Evolutionary conservation across 306 rosid genomes (phyloP), one percentile per base, ranked within the genome.

Genomic region (Acacia melanoxylon): DNA sequence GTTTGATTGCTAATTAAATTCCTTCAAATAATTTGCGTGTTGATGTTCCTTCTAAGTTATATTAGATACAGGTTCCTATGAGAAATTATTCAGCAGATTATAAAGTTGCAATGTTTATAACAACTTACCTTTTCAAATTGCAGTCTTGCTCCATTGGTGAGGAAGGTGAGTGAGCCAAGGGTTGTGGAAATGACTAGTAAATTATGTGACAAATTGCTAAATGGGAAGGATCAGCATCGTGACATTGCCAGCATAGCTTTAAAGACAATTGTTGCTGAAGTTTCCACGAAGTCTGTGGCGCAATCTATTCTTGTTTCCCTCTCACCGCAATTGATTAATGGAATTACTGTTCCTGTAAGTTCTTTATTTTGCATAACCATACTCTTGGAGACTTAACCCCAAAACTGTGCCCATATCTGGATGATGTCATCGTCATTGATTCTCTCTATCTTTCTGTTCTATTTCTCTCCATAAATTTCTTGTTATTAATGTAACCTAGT

Each of bases 221-320:
- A 96, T 35, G 99, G 91, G 72, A 94, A 92, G 91, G 97, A 95
- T 77, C 98, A 92, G 67, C 97, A 96, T 82, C 98, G 97, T 15
- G 99, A 96, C 85, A 87, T 90, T 83, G 99, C 99, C 68, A 91
- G 97, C 91, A 96, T 96, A 74, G 99, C 99, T 81, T 87, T 96
- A 86, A 96, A 93, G 92, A 94, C 99, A 8, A 87, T 96, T 76
- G 92, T 96, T 87, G 93, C 97, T 81, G 99, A 96, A 91, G 85
- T 96, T 86, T 87, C 94, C 56, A 85, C 91, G 19, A 90, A 91
- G 85, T 89, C 95, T 75, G 97, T 96, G 84, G 99, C 98, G 1
- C 99, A 94, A 67, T 89, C 95, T 59, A 92, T 96, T 87, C 94
- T 93, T 12, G 72, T 31, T 52, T 84, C 92, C 58, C 91, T 94